These are phyloP conservation scores for Heteromeles arbutifolia DNA, from an alignment of 306 rosid genomes.

Conservation along the genomic window DNA sequence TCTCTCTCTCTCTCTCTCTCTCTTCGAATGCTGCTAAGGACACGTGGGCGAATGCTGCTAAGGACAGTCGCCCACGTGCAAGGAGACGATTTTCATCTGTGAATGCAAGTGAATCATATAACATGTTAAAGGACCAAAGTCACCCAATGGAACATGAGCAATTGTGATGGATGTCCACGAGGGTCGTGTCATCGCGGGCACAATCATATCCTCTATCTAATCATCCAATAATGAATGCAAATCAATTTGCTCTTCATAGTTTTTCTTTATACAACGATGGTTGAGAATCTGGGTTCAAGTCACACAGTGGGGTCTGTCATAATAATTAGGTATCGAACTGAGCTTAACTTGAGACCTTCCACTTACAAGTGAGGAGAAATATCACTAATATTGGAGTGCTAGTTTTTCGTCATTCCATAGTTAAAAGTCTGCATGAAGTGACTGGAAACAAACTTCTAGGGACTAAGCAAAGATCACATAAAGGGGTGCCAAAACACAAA, in stretches of 20 bases:
- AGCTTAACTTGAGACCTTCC: neutral
- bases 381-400: neutral
- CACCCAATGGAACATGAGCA: neutral
- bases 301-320: neutral
- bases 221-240: neutral
- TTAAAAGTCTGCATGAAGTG: too few relatives aligned
- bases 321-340: neutral
- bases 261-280: neutral
- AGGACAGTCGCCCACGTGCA: neutral
- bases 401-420: too few relatives aligned
- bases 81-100: neutral
- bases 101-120: neutral
- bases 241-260: neutral
- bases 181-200: too few relatives aligned
- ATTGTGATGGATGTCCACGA: too few relatives aligned
- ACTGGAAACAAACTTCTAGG: neutral
- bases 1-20: neutral
- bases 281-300: neutral
- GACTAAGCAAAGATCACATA: neutral
- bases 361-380: too few relatives aligned
- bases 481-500: neutral
- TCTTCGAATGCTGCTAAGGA: too few relatives aligned
- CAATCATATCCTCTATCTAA: too few relatives aligned
- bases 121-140: too few relatives aligned
- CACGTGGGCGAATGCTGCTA: too few relatives aligned